Conservation (phyloP, 2,329 filamentous ascomycete genomes). For the Diaporthe nobilis region DNA sequence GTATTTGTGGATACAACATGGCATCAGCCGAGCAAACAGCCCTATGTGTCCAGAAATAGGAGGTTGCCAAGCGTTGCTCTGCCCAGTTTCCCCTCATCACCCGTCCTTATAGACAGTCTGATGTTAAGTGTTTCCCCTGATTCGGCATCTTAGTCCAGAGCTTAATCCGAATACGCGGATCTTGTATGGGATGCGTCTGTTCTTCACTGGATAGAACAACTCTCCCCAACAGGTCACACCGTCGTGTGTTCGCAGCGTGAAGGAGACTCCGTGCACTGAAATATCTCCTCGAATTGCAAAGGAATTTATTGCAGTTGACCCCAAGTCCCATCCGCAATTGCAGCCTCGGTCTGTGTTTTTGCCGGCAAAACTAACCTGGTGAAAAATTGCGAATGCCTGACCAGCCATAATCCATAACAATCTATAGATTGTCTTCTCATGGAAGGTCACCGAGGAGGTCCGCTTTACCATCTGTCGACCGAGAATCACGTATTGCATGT, state of each 20-base stretch:
- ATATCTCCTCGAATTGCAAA: neutral
- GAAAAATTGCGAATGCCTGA: too few relatives aligned
- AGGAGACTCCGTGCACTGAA: neutral
- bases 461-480: neutral
- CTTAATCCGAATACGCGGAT: neutral
- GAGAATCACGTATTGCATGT: neutral
- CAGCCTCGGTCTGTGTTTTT: neutral
- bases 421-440: too few relatives aligned
- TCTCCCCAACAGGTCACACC: too few relatives aligned
- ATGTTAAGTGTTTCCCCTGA: neutral
- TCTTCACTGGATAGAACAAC: too few relatives aligned
- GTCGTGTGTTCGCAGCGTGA: neutral
- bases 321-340: too few relatives aligned
- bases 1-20: constrained; percentile 2
- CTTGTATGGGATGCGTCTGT: too few relatives aligned
- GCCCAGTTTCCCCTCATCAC: neutral
- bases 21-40: neutral
- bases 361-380: neutral
- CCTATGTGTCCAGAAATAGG: neutral
- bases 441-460: too few relatives aligned
- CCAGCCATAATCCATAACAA: neutral
- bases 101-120: neutral
- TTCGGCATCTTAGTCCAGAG: neutral
- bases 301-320: neutral
- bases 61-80: neutral